Evolutionary conservation across 1,284 basidiomycete species (phyloP).

Genomic region (Tylopilus sp.): DNA sequence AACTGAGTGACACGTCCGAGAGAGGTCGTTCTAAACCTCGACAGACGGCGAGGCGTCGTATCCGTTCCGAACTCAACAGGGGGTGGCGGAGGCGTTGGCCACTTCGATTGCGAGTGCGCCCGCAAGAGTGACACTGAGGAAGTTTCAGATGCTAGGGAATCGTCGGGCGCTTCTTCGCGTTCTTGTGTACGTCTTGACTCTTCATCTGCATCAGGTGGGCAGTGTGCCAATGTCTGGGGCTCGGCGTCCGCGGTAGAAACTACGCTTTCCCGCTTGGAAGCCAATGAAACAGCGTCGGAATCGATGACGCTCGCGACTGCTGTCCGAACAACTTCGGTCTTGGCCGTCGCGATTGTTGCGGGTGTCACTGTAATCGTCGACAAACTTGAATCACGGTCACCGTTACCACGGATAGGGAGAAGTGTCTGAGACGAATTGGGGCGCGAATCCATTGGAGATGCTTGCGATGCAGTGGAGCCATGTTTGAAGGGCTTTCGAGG

Average conservation of each 20-base stretch:
- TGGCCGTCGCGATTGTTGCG: constrained; percentile 42
- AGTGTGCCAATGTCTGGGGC: not conserved
- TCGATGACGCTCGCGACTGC: constrained; percentile 47
- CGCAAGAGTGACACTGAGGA: constrained; percentile 24
- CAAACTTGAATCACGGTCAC: constrained; percentile 47
- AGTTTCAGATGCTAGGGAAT: constrained; percentile 15
- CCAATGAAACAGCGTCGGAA: constrained; percentile 21
- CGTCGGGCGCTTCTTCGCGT: constrained; percentile 12
- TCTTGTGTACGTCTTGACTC: constrained; percentile 12
- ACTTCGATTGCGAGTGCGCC: constrained; percentile 23
- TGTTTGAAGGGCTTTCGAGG: constrained; percentile 4
- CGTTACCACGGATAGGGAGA: constrained; percentile 10
- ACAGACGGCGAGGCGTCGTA: constrained; percentile 24
- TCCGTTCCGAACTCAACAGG: constrained; percentile 28
- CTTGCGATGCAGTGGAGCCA: constrained; percentile 1
- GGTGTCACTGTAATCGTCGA: constrained; percentile 48
- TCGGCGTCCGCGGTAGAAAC: constrained; percentile 10
- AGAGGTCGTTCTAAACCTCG: constrained; percentile 31
- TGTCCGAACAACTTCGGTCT: constrained; percentile 38
- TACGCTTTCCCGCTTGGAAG: constrained; percentile 16
- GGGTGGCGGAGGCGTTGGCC: constrained; percentile 30
- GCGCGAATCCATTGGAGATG: constrained; percentile 8
- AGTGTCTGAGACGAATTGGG: constrained; percentile 21
- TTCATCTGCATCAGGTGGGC: not conserved
- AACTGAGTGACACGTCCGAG: constrained; percentile 28